phyloP scores from a whole-genome alignment of 2,329 filamentous ascomycete species.

The Phialophora macrospora region DNA sequence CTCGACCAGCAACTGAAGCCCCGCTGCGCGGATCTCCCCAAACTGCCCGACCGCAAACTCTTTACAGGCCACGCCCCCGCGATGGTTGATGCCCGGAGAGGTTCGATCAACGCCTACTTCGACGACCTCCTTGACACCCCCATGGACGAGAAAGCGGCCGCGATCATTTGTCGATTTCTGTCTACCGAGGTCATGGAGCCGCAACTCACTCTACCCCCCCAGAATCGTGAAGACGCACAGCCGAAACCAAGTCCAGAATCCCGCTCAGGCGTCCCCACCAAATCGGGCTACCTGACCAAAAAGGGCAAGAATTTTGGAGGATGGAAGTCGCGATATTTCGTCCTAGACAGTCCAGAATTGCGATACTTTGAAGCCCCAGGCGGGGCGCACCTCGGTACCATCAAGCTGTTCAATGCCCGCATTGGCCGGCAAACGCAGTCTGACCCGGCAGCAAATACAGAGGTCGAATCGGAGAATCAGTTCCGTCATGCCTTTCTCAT shows the following conservation, averaged over 20 bases:
- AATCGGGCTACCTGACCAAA: conserved; percentile 93
- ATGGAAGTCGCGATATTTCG: conserved; percentile 86
- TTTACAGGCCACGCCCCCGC: conserved; percentile 93
- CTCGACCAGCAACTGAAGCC: conserved; percentile 82
- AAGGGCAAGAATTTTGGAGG: conserved; percentile 98
- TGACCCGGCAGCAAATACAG: conserved; percentile 44
- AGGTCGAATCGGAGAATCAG: conserved; percentile 85
- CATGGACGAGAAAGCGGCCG: conserved; percentile 74
- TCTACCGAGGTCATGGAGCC: conserved; percentile 67
- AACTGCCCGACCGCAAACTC: conserved; percentile 79
- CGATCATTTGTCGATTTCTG: conserved; percentile 85
- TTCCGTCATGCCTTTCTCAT: conserved; percentile 97
- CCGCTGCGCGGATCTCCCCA: conserved; percentile 71
- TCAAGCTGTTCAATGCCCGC: conserved; percentile 87
- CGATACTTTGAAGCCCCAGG: conserved; percentile 93
- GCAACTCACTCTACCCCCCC: conserved; percentile 44
- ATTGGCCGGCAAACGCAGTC: conserved; percentile 77
- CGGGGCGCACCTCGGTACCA: conserved; percentile 87
- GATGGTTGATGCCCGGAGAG: conserved; percentile 84
- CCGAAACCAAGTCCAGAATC: conserved; percentile 45
- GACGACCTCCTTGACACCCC: conserved; percentile 82
- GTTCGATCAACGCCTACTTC: conserved; percentile 82
- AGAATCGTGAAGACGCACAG: conserved; percentile 28
- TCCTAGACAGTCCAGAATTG: conserved; percentile 71
- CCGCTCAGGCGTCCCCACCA: conserved; percentile 70